Base-by-base conservation (phyloP, 495 filamentous ascomycete species). In the Peziza echinospora region DNA sequence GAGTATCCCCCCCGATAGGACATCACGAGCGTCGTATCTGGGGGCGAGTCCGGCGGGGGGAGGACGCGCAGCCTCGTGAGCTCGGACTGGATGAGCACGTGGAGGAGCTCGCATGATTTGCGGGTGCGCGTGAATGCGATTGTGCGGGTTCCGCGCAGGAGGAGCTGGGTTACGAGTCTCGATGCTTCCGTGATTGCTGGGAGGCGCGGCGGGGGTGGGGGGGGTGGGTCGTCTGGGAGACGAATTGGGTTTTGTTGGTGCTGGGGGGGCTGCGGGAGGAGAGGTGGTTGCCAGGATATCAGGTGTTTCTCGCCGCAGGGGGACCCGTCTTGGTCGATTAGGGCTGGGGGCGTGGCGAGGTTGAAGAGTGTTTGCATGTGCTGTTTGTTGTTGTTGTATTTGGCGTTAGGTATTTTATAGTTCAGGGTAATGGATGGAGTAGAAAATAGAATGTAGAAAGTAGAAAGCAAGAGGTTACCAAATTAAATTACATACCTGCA, bases 281-380 rank as follows among this genome's bases (percentile, higher is more conserved):
- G 93, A 2, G 89, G 91, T 1, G 91, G 93, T 51, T 96, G 96
- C 89, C 89, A 99, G 63, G 84, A 93, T 6, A 99, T 62, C 47
- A 96, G 96, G 58, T 93, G 85, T 55, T 99, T 99, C 22, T 84
- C 69, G 5, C 89, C 89, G 9, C 83, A 82, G 1, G 89, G 91
- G 2, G 85, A 93, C 2, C 89, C 89, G 55, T 96, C 89, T 60
- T 83, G 84, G 63, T 93, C 84, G 1, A 82, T 75, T 28, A 96
- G 57, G 47, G 69, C 71, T 7, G 93, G 80, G 24, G 75, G 63
- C 21, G 86, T 70, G 5, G 66, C 62, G 21, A 93, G 70, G n/a
- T 85, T 85, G 56, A 97, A 99, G 30, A 99, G 78, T 1, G 80
- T 81, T 61, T 74, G 76, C 73, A 99, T 94, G 61, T 99, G 89